Percentiles rank a stretch among this genome's conserved stretches.
Conservation (phyloP, 768 basidiomycete genomes). For the Tremella yokohamensis region DNA sequence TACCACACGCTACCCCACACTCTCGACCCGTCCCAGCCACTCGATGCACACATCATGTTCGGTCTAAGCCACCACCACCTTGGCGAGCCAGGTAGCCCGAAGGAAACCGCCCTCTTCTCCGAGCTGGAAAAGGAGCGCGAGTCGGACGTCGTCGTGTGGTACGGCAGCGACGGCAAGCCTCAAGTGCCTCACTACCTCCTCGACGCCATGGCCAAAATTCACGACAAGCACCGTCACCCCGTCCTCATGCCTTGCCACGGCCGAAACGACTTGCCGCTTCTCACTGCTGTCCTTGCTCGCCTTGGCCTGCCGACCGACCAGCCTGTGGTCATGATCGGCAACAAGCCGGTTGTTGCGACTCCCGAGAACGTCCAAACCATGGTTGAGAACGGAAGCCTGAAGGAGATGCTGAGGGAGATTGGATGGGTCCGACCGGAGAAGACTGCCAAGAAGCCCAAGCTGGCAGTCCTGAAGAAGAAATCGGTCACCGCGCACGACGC, state of each 20-base stretch:
- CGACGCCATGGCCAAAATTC: conserved; percentile 18
- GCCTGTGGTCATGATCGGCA: conserved; percentile 31
- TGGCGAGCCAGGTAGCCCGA: conserved; percentile 20
- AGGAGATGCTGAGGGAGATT: conserved; percentile 18
- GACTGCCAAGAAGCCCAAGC: conserved; percentile 3
- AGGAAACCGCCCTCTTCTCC: conserved; percentile 16
- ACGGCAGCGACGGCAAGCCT: conserved; percentile 22
- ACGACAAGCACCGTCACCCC: conserved; percentile 18
- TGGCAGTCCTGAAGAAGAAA: conserved; percentile 7
- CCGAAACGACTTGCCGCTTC: conserved; percentile 16
- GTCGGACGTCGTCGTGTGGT: conserved; percentile 46
- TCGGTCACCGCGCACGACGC: conserved; percentile 3
- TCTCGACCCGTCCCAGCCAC: conserved; percentile 27
- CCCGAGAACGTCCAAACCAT: conserved; percentile 17
- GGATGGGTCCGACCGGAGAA: conserved; percentile 20
- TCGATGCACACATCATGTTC: conserved; percentile 41
- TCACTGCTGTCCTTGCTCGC: conserved; percentile 20
- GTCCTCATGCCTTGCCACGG: conserved; percentile 25
- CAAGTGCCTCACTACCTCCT: conserved; percentile 19
- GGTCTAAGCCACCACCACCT: conserved; percentile 24
- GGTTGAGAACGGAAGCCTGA: conserved; percentile 17
- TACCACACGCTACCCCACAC: conserved; percentile 34
- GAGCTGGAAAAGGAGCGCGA: conserved; percentile 41
- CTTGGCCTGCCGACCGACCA: conserved; percentile 13
- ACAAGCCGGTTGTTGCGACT: conserved; percentile 19